These are phyloP conservation scores for Pleomassaria siparia DNA, from an alignment of 2,329 filamentous ascomycete genomes.

Conservation along the genomic window DNA sequence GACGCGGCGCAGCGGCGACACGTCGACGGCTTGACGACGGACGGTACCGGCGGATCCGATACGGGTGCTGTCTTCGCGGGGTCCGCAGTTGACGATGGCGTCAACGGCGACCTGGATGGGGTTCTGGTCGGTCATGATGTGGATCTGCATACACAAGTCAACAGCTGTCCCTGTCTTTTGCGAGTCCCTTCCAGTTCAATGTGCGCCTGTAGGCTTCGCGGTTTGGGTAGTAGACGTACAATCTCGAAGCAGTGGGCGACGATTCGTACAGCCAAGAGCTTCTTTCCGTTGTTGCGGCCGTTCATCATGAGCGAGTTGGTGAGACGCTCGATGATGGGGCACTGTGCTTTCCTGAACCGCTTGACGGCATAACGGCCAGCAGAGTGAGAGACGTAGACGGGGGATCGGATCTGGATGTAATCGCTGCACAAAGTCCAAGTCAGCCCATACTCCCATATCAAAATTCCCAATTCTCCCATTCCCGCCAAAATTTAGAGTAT, in stretches of 20 bases:
- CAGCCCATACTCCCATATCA: slow-evolving; percentile 32
- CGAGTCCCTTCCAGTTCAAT: neutral
- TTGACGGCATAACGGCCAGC: slow-evolving; percentile 98
- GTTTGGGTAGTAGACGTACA: slow-evolving; percentile 61
- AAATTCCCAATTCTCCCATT: slow-evolving; percentile 18
- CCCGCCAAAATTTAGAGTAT: neutral
- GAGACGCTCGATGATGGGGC: slow-evolving; percentile 99
- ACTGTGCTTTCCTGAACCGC: slow-evolving; percentile 99
- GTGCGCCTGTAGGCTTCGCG: neutral
- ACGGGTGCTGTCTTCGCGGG: slow-evolving; percentile 99
- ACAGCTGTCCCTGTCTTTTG: neutral
- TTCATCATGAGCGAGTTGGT: slow-evolving; percentile 99
- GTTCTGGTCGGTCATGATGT: slow-evolving; percentile 99
- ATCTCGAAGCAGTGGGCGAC: slow-evolving; percentile 99
- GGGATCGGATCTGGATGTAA: slow-evolving; percentile 99
- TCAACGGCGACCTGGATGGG: slow-evolving; percentile 99
- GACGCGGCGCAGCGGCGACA: slow-evolving; percentile 97
- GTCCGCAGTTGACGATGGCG: slow-evolving; percentile 99
- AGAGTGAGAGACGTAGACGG: slow-evolving; percentile 98
- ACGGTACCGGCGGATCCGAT: slow-evolving; percentile 99
- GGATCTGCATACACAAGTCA: slow-evolving; percentile 65
- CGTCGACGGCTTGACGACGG: slow-evolving; percentile 99
- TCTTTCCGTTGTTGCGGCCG: slow-evolving; percentile 99
- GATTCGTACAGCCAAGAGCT: slow-evolving; percentile 99
- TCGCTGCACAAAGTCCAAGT: slow-evolving; percentile 64